Conservation (phyloP, 2,329 filamentous ascomycete species). For the Penicillium sp. region DNA sequence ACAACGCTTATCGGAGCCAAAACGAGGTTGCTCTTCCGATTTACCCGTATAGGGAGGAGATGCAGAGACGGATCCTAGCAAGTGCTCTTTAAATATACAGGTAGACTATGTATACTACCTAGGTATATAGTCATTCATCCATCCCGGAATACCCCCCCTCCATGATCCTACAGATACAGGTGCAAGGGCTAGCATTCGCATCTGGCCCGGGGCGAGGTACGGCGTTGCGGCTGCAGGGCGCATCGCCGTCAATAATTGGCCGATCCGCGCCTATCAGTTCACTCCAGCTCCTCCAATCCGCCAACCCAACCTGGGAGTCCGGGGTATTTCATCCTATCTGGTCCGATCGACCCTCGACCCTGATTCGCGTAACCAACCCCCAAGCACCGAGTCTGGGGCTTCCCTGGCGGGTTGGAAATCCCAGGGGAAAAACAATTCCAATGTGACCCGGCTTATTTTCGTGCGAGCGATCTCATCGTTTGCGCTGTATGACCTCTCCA, state of each 20-base stretch:
- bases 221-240: slow-evolving; percentile 23
- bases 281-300: neutral
- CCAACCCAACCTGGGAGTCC: slow-evolving; percentile 4
- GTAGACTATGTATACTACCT: no score
- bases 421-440: slow-evolving; percentile 1
- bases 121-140: neutral
- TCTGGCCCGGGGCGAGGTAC: slow-evolving; percentile 11
- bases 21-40: neutral
- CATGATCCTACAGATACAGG: slow-evolving; percentile 3
- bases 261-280: slow-evolving; percentile 23
- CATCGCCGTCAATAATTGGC: slow-evolving; percentile 19
- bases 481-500: slow-evolving; percentile 14
- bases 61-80: no score
- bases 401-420: neutral
- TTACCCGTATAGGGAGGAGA: neutral
- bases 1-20: neutral
- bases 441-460: slow-evolving; percentile 16
- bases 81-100: no score
- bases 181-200: slow-evolving; percentile 2
- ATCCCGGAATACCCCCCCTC: no score
- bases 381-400: neutral
- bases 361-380: slow-evolving; percentile 7
- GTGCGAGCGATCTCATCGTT: slow-evolving; percentile 3
- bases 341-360: slow-evolving; percentile 1
- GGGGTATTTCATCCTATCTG: slow-evolving; percentile 9